Conservation (phyloP, 176 grass and related monocot genomes). For the Metroxylon sagu region DNA sequence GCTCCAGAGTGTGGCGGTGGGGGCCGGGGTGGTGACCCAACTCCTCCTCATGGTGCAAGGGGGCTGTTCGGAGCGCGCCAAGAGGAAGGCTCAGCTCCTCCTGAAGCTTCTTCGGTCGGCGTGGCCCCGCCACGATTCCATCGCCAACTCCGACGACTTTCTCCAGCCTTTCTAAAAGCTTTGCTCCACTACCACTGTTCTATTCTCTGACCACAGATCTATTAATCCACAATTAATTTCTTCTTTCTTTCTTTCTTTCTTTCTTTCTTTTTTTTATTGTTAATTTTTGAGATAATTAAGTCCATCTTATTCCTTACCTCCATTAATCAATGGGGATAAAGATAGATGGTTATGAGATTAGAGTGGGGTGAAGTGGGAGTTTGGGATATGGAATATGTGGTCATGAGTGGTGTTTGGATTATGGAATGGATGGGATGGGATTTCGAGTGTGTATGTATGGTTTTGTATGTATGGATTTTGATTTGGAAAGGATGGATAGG, state of each 20-base stretch:
- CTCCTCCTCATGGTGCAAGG: conserved; percentile 88
- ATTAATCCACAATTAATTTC: not conserved
- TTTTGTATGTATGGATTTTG: conserved; percentile 8
- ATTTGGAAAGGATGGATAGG: conserved; percentile 8
- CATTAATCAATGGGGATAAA: not conserved
- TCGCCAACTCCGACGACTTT: conserved; percentile 81
- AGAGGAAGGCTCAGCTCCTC: conserved; percentile 87
- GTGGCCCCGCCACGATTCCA: conserved; percentile 45
- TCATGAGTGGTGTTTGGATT: not conserved
- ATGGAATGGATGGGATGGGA: not conserved
- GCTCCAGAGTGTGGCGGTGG: conserved; percentile 85
- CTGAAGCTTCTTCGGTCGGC: conserved; percentile 73
- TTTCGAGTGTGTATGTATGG: too few species aligned
- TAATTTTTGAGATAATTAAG: too few species aligned
- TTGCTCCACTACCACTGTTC: too few species aligned
- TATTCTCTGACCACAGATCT: not conserved
- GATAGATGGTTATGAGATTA: not conserved
- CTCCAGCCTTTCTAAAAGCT: conserved; percentile 42
- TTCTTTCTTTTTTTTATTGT: too few species aligned
- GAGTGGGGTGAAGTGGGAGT: not conserved
- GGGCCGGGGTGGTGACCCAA: conserved; percentile 57
- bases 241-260: not conserved
- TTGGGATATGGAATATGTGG: not conserved
- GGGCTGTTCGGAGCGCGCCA: conserved; percentile 79
- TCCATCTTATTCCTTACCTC: too few species aligned